Base-by-base conservation (phyloP, 169 alveolate genomes). In the Plasmodium gaboni region DNA sequence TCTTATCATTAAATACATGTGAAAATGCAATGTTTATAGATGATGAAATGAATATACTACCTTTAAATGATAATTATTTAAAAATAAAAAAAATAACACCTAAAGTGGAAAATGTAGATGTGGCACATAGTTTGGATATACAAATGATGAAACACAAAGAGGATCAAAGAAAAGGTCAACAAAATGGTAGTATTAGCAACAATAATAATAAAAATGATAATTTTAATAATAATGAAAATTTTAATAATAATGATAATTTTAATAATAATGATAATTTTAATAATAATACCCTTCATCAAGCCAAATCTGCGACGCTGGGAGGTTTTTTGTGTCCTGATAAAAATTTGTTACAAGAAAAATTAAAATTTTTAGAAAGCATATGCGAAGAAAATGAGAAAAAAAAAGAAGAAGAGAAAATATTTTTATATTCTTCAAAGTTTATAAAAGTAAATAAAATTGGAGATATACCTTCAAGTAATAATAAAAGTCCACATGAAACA, bases 11-110 rank as follows among this genome's bases (percentile, higher is more conserved):
- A 13, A 94, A 94, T 1, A 74, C 64, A 10, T 97, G 99, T 74
- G 51, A 80, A 61, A 97, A 97, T 89, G 97, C 99, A 38, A 90
- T 99, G 69, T 98, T 98, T 19, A 95, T 99, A 19, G 99, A 99
- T 93, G 99, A 99, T 93, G 99, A 99, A 89, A 95, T 99, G 73
- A 99, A 99, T 94, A 93, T 99, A 46, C 95, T 99, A 70, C 99
- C 99, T 1, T 94, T 99, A 51, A 93, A 95, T 42, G 94, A 94
- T 50, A 69, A 73, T 19, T 74, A 86, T 73, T 46, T 86, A 22
- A 51, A 32, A 24, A 67, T 73, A 17, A 83, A 24, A 70, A 89
- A 86, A 80, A 4, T 73, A 17, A 13, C 44, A 12, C 5, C 10
- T 55, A 55, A 32, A 32, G 8, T 26, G 32, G 32, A 26, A 26